Base-by-base conservation (phyloP, 352 stramenopile genomes). In the Phytophthora sp. region DNA sequence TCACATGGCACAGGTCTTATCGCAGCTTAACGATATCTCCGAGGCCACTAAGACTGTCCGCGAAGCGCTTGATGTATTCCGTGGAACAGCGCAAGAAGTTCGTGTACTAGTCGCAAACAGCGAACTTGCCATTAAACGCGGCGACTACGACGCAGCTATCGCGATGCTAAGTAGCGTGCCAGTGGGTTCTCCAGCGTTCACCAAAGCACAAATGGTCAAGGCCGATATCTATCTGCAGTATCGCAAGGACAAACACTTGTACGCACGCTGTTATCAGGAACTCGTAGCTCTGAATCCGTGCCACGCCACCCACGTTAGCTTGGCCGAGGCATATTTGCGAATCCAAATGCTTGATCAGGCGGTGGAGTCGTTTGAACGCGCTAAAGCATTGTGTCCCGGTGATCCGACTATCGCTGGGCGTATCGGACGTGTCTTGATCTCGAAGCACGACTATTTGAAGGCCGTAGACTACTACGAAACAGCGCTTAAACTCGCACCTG, bases 391-490 rank as follows among this genome's bases (percentile, higher is more conserved):
- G 5, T 88, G 67, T 51, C 84, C 84, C 3, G 79, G 76, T 24
- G 84, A 94, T 43, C 77, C 86, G 15, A 89, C 80, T 6, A 81
- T 98, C 9, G 88, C 88, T 2, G 80, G 82, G 0, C 86, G 88
- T 27, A 97, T 98, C 28, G 95, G 92, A 28, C 85, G 89, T 26
- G 91, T 96, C 12, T 76, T 98, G 18, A 88, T 97, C 53, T 83
- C 89, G 26, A 98, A 95, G 54, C 95, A 98, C 65, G 91, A 98
- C 74, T 98, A 98, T 66, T 58, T 90, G 46, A 89, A 95, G 54
- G 94, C 95, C 20, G 83, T 98, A 7, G 90, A 97, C 24, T 98
- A 98, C 77, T 98, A 98, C 67, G 86, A 97, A 54, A 91, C 82
- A 24, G 91, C 94, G 11, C 62, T 98, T 37, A 85, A 94, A 38